phyloP scores from a whole-genome alignment of 805 yeast species.

The Suhomyces sp. region DNA sequence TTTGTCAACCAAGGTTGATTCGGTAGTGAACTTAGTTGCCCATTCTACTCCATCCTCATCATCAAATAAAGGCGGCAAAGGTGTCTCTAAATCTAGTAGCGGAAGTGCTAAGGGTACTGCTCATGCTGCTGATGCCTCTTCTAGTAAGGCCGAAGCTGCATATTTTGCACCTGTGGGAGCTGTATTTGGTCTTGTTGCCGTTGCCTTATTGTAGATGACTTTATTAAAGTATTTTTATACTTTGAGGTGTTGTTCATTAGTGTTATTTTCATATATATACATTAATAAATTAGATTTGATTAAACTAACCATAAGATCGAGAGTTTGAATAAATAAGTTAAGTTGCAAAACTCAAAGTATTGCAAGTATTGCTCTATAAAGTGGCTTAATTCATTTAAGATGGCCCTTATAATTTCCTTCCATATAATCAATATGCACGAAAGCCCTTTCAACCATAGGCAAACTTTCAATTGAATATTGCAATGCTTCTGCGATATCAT shows the following conservation, averaged over 20 bases:
- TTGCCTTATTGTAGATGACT: conserved; percentile 10
- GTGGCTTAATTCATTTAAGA: conserved; percentile 11
- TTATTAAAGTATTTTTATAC: no score
- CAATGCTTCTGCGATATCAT: conserved; percentile 77
- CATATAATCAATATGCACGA: conserved; percentile 73
- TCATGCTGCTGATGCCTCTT: conserved; percentile 1
- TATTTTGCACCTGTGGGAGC: conserved; percentile 10
- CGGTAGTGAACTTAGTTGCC: no score
- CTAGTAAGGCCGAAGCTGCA: conserved; percentile 8
- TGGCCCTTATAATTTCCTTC: conserved; percentile 45
- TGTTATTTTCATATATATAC: background rate
- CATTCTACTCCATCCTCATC: no score
- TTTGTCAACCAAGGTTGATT: no score
- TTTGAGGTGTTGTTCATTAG: no score
- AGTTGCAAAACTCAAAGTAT: no score
- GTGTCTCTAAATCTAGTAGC: conserved; percentile 1
- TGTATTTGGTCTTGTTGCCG: conserved; percentile 8
- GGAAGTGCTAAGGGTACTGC: background rate
- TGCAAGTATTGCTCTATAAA: no score
- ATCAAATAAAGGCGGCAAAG: conserved; percentile 1
- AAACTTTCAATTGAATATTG: conserved; percentile 79
- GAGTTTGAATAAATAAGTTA: no score
- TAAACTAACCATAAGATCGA: no score
- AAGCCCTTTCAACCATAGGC: conserved; percentile 77
- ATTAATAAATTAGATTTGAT: background rate